Evolutionary conservation across 2,329 filamentous ascomycete genomes (phyloP), one percentile per base, ranked within the genome.

Genomic region (Plectosphaerella plurivora): DNA sequence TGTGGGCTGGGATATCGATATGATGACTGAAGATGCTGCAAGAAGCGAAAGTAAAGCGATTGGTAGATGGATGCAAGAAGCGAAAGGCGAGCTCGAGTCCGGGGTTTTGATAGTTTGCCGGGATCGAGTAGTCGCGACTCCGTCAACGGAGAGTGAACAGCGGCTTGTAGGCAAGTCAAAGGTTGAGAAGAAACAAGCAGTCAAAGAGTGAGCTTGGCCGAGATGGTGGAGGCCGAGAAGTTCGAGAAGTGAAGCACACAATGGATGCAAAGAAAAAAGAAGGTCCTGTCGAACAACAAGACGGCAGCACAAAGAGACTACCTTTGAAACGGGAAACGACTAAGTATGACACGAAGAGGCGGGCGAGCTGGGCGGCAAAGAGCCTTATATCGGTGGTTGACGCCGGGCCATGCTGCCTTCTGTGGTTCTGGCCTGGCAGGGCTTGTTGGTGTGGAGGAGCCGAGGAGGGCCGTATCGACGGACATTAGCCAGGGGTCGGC

Each of bases 71-170:
- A 36, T 11, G 39, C 36, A 49, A 49, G 47, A 42, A 49, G 33
- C n/a, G 36, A 49, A 49, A 44, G 18, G 11, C 45, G 45, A 37
- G 35, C 8, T n/a, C 36, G 18, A 49, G 36, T 15, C 20, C 33
- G n/a, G 22, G 12, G 37, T 25, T 9, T 37, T 25, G 15, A n/a
- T 37, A 37, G 4, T 22, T n/a, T 16, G 10, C 14, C 37, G 37
- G 37, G 37, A 5, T 39, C 33, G 45, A 14, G 16, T 39, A 22
- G 47, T 41, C 47, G 36, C n/a, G 11, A 41, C 47, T 49, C 47
- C 47, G 47, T 49, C 47, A 49, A 49, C 47, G 47, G 47, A 49
- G 47, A 49, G 47, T 36, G 22, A 49, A 20, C 22, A 37, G 24
- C 24, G 24, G 36, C 37, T 18, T 41, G 18, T 25, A 20, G 16